Conservation (phyloP, 805 yeast genomes). For the Lipomyces yamadae region DNA sequence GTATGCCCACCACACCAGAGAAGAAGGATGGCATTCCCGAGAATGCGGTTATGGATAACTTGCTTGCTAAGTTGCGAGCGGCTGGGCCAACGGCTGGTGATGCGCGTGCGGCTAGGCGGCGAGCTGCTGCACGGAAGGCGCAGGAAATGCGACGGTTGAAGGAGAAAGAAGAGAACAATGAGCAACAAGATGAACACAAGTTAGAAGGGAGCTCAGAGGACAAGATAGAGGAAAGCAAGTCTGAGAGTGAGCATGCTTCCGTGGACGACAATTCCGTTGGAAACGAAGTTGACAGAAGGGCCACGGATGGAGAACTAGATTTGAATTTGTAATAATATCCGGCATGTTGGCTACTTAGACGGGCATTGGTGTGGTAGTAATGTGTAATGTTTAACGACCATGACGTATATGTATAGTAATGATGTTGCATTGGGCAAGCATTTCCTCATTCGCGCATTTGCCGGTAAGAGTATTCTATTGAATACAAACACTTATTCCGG, state of each 20-base stretch:
- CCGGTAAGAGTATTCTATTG: no score
- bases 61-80: conserved; percentile 83
- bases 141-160: conserved; percentile 9
- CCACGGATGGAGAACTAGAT: background rate
- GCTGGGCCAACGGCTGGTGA: conserved; percentile 74
- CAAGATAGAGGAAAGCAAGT: background rate
- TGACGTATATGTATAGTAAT: background rate
- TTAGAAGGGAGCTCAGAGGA: background rate
- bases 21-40: conserved; percentile 45
- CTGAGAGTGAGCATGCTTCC: background rate
- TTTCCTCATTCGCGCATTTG: no score
- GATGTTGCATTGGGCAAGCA: background rate
- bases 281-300: background rate
- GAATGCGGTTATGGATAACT: conserved; percentile 76
- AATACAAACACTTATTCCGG: no score
- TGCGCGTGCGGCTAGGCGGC: conserved; percentile 78
- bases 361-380: background rate
- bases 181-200: background rate
- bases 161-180: background rate
- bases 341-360: background rate
- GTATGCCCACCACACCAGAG: conserved; percentile 25
- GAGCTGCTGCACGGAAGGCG: conserved; percentile 52
- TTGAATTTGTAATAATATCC: background rate
- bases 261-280: background rate
- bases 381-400: conserved; percentile 3